Percentiles rank a stretch among this genome's conserved stretches.
These are phyloP conservation scores for Cryphonectria nitschkei DNA, from an alignment of 2,329 filamentous ascomycete genomes.

Conservation along the genomic window DNA sequence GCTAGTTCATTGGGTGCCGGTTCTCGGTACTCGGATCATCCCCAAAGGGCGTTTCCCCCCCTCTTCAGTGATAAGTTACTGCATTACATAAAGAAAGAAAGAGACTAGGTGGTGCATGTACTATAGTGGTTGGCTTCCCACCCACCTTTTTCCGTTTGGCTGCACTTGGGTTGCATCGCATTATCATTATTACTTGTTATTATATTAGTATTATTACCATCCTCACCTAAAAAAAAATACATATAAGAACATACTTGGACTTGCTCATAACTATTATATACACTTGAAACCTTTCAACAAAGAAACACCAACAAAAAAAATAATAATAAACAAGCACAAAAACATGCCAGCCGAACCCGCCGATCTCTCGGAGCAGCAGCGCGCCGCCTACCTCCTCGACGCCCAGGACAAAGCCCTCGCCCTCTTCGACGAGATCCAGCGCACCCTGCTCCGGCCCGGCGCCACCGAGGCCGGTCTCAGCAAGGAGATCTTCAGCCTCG, in stretches of 20 bases:
- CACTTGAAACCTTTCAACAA: too few relatives aligned
- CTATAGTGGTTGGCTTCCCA: neutral
- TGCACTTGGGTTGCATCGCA: neutral
- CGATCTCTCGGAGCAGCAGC: slow-evolving; percentile 31
- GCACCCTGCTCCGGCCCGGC: slow-evolving; percentile 49
- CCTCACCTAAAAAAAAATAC: neutral
- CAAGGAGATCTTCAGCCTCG: slow-evolving; percentile 51
- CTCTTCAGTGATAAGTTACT: slow-evolving; percentile 1
- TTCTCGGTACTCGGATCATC: slow-evolving; percentile 1
- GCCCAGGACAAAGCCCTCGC: slow-evolving; percentile 50
- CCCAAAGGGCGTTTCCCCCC: neutral
- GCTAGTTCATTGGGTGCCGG: slow-evolving; percentile 1
- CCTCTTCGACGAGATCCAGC: slow-evolving; percentile 52
- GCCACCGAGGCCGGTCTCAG: slow-evolving; percentile 52
- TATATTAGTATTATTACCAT: neutral
- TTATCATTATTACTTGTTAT: too few relatives aligned
- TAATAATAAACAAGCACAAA: neutral
- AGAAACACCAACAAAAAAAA: too few relatives aligned
- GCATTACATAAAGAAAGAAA: neutral
- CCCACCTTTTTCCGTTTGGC: neutral
- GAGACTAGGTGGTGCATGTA: neutral
- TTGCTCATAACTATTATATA: too few relatives aligned
- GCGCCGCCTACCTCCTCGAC: slow-evolving; percentile 45
- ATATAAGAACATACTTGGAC: too few relatives aligned
- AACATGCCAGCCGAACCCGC: slow-evolving; percentile 15